Conservation (phyloP, 2,329 filamentous ascomycete genomes). For the Paecilomyces sp. region DNA sequence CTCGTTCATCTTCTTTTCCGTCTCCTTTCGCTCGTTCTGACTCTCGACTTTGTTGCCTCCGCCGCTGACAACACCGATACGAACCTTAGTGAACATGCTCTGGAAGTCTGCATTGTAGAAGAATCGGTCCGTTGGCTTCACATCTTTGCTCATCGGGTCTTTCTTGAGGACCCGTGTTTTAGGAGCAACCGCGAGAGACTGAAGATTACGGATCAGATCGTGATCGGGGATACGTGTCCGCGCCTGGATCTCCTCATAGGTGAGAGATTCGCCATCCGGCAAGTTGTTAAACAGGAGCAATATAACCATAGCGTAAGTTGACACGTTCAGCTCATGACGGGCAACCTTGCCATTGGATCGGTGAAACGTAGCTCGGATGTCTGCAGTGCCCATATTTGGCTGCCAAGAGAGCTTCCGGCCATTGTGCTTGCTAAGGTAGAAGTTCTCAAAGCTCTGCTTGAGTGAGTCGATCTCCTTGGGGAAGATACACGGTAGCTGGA, state of each 20-base stretch:
- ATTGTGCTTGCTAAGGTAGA: conserved; percentile 79
- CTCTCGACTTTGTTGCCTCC: conserved; percentile 80
- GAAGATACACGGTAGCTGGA: conserved; percentile 55
- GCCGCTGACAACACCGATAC: conserved; percentile 72
- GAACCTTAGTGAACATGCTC: conserved; percentile 79
- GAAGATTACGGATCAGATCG: conserved; percentile 71
- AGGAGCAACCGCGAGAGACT: conserved; percentile 72
- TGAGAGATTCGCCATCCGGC: conserved; percentile 42
- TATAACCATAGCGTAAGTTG: conserved; percentile 88
- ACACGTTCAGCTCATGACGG: conserved; percentile 83
- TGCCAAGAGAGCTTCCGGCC: conserved; percentile 86
- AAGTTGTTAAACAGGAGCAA: conserved; percentile 84
- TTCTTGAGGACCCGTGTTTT: conserved; percentile 79
- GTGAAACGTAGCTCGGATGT: conserved; percentile 74
- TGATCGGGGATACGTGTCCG: conserved; percentile 68
- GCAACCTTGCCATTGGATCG: conserved; percentile 63
- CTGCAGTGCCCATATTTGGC: conserved; percentile 69
- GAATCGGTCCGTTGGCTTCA: conserved; percentile 72
- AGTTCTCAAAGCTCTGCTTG: conserved; percentile 79
- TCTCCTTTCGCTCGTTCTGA: conserved; percentile 48
- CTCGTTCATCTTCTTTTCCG: conserved; percentile 44
- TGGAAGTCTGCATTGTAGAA: conserved; percentile 74
- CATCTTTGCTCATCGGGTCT: conserved; percentile 68
- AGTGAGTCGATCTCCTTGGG: conserved; percentile 66
- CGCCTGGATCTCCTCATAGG: conserved; percentile 72